Evolutionary conservation across 2,329 filamentous ascomycete species (phyloP), one percentile per base, ranked within the genome.

Genomic region (Pyrenophora tritici-repentis): DNA sequence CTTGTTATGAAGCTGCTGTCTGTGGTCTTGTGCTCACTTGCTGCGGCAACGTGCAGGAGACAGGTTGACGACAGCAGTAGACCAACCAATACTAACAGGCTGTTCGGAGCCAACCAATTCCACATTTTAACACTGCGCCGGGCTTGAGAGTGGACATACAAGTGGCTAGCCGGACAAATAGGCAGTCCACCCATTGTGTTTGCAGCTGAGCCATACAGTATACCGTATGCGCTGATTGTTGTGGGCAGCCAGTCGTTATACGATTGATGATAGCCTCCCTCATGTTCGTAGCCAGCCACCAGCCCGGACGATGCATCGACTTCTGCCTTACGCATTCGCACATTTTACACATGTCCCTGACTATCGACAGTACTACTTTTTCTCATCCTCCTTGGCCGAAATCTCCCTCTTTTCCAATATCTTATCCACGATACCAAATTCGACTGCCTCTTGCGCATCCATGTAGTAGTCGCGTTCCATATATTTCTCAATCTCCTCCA

Each of bases 391-490:
- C 40, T 72, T 75, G 42, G 78, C 75, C 26, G 72, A 70, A 16
- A 77, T 77, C 18, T 78, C 77, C 63, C 90, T 81, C 76, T 82
- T 82, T 39, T 86, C 72, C 63, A 99, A 70, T 54, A 99, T 92
- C 76, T 93, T 86, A 73, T 99, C 94, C 55, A 99, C 86, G 63
- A 99, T 90, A 0, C 94, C 94, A 74, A 95, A 83, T 42, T 95
- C 90, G 65, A 91, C 79, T 7, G 94, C 94, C 78, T 99, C 92
- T 38, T 90, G 79, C 0, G 92, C 91, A 47, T 88, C 88, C 82
- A 99, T 83, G 65, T 97, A 97, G 68, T 94, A 94, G 73, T 99
- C 94, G 50, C 94, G 81, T 79, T 99, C 94, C 93, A 99, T 97
- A 73, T 97, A 83, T 71, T 87, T 90, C 74, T 94, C 93, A 67